A percentile compares a stretch with the other conserved stretches of the same genome.
phyloP scores from a whole-genome alignment of 208 protist genomes.

The Blastocrithidia nonstop region DNA sequence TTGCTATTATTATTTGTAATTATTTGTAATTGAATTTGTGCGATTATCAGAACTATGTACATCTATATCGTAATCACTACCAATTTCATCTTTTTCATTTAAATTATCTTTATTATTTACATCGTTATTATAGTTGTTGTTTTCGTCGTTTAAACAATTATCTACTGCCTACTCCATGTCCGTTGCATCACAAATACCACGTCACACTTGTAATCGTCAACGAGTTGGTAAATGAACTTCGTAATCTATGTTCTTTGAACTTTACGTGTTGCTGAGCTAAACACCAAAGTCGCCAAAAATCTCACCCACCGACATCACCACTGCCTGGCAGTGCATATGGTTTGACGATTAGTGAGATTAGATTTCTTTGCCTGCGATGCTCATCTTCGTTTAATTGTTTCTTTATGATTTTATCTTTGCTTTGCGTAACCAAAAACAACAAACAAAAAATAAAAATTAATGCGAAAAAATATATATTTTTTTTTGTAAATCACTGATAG shows the following conservation, averaged over 20 bases:
- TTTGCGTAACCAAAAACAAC: not conserved
- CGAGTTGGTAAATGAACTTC: not conserved
- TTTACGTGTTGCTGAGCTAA: constrained; percentile 6
- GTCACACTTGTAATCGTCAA: constrained; percentile 49
- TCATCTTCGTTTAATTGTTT: too few relatives aligned
- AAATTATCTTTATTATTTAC: not conserved
- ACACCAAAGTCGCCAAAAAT: constrained; percentile 81
- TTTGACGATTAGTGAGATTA: not conserved
- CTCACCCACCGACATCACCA: constrained; percentile 71
- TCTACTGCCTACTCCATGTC: too few relatives aligned
- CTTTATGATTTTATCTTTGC: not conserved
- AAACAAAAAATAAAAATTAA: constrained; percentile 2
- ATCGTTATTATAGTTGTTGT: not conserved
- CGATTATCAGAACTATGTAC: constrained; percentile 24
- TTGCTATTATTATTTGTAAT: not conserved
- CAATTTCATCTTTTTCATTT: constrained; percentile 2
- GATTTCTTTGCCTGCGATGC: too few relatives aligned
- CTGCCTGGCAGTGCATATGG: constrained; percentile 58
- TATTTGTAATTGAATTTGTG: constrained; percentile 3
- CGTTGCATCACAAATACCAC: too few relatives aligned
- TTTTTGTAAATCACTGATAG: too few relatives aligned
- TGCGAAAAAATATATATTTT: too few relatives aligned
- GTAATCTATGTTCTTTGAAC: not conserved
- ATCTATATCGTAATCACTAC: constrained; percentile 10
- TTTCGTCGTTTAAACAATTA: too few relatives aligned